These are phyloP conservation scores for Paraglomus occultum DNA, from an alignment of 192 early-diverging fungal genomes.

Conservation along the genomic window DNA sequence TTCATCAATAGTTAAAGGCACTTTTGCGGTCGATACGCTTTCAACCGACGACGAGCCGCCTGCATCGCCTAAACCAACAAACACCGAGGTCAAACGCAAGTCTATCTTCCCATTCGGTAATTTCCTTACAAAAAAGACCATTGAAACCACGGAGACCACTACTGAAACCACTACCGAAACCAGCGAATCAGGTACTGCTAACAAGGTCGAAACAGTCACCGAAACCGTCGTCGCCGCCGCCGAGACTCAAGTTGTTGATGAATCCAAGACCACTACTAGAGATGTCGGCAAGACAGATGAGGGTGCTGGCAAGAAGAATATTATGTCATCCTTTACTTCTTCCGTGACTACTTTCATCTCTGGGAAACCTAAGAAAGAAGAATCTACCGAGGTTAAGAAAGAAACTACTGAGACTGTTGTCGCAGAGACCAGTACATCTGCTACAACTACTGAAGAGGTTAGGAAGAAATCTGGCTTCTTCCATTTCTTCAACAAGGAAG, in stretches of 20 bases:
- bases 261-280: too few relatives aligned
- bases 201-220: neutral
- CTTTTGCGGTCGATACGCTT: neutral
- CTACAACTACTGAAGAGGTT: neutral
- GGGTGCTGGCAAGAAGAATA: too few relatives aligned
- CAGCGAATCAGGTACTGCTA: neutral
- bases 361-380: slow-evolving; percentile 2
- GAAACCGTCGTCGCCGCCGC: neutral
- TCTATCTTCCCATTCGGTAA: neutral
- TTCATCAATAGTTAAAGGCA: too few relatives aligned
- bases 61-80: neutral
- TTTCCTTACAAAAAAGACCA: neutral
- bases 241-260: neutral
- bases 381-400: neutral
- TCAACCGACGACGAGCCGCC: neutral
- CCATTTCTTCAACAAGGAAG: neutral
- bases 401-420: neutral
- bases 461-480: neutral
- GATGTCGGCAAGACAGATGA: too few relatives aligned
- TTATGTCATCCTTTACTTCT: too few relatives aligned
- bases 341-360: neutral
- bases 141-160: neutral
- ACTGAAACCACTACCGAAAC: neutral
- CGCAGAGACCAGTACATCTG: neutral
- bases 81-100: neutral